Conservation (phyloP, 805 yeast genomes). For the Candida coquimbonensis region DNA sequence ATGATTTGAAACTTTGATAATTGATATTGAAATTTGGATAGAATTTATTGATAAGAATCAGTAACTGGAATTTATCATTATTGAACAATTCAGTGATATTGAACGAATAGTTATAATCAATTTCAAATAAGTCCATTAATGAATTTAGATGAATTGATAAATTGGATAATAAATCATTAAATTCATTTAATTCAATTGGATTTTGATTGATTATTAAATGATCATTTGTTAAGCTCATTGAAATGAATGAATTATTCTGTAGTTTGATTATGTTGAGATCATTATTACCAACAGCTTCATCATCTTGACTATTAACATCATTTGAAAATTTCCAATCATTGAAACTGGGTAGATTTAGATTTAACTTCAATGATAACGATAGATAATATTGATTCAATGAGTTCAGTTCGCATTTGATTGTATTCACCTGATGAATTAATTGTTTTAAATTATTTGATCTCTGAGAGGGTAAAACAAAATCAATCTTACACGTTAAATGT, state of each 20-base stretch:
- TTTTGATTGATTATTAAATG: slow-evolving; percentile 8
- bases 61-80: slow-evolving; percentile 13
- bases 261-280: slow-evolving; percentile 8
- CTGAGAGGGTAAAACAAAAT: slow-evolving; percentile 47
- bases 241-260: slow-evolving; percentile 11
- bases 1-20: slow-evolving; percentile 9
- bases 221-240: slow-evolving; percentile 6
- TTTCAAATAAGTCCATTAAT: not conserved
- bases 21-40: slow-evolving; percentile 10
- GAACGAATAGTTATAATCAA: slow-evolving; percentile 14
- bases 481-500: slow-evolving; percentile 46
- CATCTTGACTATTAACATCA: not conserved
- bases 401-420: slow-evolving; percentile 9
- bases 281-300: not conserved
- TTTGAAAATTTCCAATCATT: slow-evolving; percentile 13
- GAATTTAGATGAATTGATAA: not conserved
- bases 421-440: slow-evolving; percentile 14
- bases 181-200: slow-evolving; percentile 9
- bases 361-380: slow-evolving; percentile 8
- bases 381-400: slow-evolving; percentile 10
- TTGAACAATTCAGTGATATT: slow-evolving; percentile 12
- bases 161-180: slow-evolving; percentile 4
- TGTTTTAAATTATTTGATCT: slow-evolving; percentile 22
- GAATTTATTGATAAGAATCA: slow-evolving; percentile 11
- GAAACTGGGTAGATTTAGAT: slow-evolving; percentile 10